Evolutionary conservation across 208 protist species (phyloP), one percentile per base, ranked within the genome.

Genomic region (Herpetomonas samuelpessoai): DNA sequence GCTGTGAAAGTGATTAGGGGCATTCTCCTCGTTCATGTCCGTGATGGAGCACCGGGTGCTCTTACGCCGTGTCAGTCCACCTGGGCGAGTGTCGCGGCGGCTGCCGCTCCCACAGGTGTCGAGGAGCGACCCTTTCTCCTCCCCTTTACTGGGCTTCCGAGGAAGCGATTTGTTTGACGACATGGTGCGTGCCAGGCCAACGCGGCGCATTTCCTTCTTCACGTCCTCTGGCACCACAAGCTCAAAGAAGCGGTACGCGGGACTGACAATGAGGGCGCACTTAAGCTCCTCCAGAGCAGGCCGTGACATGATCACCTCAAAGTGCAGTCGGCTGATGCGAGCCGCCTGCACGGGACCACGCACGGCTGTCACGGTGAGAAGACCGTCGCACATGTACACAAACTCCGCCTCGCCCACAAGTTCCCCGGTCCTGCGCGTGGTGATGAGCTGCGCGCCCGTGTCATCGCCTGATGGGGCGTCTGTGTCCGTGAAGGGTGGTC

Each of bases 371-470:
- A 69, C 78, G 16, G 63, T 75, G 38, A 88, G 70, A 22, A 91
- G 59, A 14, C 70, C 73, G 29, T 71, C 64, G 64, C 65, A 81
- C 57, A 71, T 68, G 57, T 84, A 87, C 30, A 87, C 55, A 25
- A 80, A 79, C 70, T 91, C 80, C 1, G 69, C 50, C 68, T 88
- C 80, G 30, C 78, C 74, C 16, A 91, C 68, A 52, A 82, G 54
- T 64, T 78, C 44, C 2, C 81, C 81, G 12, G 66, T 52, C 7
- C 48, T 29, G 4, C 39, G 50, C 45, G 52, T 48, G 10, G 4
- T 6, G 16, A 25, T 47, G 50, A 30, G 19, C 10, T 49, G 18
- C 26, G 10, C 25, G 30, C 21, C 24, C 18, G 6, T 18, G 16
- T 38, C 14, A 2, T 53, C 35, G 18, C 4, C 22, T n/a, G n/a